These are phyloP conservation scores for Candida xiaguanensis DNA, from an alignment of 805 yeast species.

Conservation along the genomic window DNA sequence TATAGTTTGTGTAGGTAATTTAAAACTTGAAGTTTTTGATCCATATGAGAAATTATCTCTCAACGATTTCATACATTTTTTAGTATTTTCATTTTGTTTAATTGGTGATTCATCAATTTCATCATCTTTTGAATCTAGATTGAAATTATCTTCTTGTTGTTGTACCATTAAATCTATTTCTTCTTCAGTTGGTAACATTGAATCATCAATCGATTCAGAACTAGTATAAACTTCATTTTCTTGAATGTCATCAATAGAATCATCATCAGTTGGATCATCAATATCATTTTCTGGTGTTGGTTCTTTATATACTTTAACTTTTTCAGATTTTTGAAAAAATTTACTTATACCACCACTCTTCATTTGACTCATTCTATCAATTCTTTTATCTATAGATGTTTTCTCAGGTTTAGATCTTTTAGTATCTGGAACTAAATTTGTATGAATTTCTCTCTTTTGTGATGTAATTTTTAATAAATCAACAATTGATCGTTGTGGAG, in stretches of 20 bases:
- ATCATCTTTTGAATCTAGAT: conserved; percentile 27
- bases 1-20: neutral
- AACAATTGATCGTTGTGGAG: neutral
- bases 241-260: conserved; percentile 2
- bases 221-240: conserved; percentile 2
- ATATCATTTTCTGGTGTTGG: neutral
- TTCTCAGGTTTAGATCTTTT: conserved; percentile 5
- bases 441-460: neutral
- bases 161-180: neutral
- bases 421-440: neutral
- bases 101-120: conserved; percentile 42
- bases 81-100: conserved; percentile 8
- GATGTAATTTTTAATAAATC: conserved; percentile 1
- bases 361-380: neutral
- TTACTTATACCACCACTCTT: conserved; percentile 1
- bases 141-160: conserved; percentile 11
- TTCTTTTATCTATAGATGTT: neutral
- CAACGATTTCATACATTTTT: neutral
- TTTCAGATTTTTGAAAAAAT: neutral
- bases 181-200: conserved; percentile 1
- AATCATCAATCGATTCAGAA: conserved; percentile 1
- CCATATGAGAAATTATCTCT: conserved; percentile 1
- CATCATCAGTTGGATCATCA: conserved; percentile 3
- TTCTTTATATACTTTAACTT: neutral
- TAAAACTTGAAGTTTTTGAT: neutral